Evolutionary conservation across 495 filamentous ascomycete species (phyloP).

Genomic region (Cladorrhinum samala): DNA sequence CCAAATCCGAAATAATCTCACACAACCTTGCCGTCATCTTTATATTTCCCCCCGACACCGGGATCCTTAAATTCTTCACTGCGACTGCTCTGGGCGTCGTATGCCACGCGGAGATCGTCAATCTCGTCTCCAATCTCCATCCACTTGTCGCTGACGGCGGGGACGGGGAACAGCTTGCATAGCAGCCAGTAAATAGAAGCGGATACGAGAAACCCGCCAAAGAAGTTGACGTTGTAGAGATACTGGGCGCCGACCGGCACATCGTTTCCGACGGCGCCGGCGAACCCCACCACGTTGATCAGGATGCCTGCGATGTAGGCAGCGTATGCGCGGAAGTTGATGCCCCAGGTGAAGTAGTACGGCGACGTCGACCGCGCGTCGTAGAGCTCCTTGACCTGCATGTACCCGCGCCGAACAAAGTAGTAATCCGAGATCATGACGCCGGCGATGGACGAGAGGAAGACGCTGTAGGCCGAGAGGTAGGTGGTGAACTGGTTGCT

Average conservation of each 20-base stretch:
- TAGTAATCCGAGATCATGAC: slow-evolving; percentile 92
- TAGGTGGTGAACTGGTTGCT: slow-evolving; percentile 94
- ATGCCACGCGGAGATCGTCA: slow-evolving; percentile 44
- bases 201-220: slow-evolving; percentile 73
- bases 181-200: slow-evolving; percentile 60
- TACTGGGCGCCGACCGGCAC: slow-evolving; percentile 75
- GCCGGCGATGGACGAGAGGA: slow-evolving; percentile 86
- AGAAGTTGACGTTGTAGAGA: slow-evolving; percentile 88
- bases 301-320: slow-evolving; percentile 83
- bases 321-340: slow-evolving; percentile 77
- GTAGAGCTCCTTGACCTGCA: slow-evolving; percentile 75
- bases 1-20: neutral
- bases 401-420: slow-evolving; percentile 74
- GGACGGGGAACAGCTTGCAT: slow-evolving; percentile 63
- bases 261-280: slow-evolving; percentile 63
- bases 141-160: slow-evolving; percentile 69
- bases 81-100: slow-evolving; percentile 25
- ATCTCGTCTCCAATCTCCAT: slow-evolving; percentile 72
- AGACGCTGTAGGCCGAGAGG: slow-evolving; percentile 90
- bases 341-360: slow-evolving; percentile 68
- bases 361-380: slow-evolving; percentile 57
- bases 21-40: slow-evolving; percentile 14
- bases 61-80: slow-evolving; percentile 17
- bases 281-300: slow-evolving; percentile 91
- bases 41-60: neutral